Conservation (phyloP, 441 rosid species). For the Jatropha podagrica region DNA sequence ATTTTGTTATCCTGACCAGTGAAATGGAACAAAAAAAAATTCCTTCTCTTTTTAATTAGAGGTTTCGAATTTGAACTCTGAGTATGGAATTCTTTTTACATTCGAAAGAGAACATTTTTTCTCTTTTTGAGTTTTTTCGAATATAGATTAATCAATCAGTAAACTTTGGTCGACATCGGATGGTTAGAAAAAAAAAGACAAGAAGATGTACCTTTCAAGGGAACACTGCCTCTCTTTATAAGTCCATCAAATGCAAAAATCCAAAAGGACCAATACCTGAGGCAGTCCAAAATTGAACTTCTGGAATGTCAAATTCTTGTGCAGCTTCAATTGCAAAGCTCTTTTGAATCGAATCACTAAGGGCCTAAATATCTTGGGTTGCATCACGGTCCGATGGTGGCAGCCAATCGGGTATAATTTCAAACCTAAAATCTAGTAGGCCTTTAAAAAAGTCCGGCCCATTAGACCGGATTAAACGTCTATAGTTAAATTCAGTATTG, state of each 20-base stretch:
- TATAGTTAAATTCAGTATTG: slow-evolving; percentile 15
- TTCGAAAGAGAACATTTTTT: too few relatives aligned
- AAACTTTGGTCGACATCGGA: too few relatives aligned
- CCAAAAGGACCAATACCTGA: slow-evolving; percentile 35
- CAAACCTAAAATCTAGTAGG: slow-evolving; percentile 1
- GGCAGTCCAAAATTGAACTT: slow-evolving; percentile 41
- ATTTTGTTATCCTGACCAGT: too few relatives aligned
- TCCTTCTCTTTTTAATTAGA: too few relatives aligned
- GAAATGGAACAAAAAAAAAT: too few relatives aligned
- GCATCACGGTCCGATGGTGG: slow-evolving; percentile 3
- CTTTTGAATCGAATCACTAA: slow-evolving; percentile 11
- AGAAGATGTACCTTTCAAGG: slow-evolving; percentile 25
- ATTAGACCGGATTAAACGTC: slow-evolving; percentile 3
- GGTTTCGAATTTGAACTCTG: too few relatives aligned
- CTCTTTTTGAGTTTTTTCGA: too few relatives aligned
- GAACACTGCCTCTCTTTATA: slow-evolving; percentile 21
- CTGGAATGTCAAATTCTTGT: slow-evolving; percentile 17
- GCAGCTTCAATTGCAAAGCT: slow-evolving; percentile 30
- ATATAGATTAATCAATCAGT: too few relatives aligned
- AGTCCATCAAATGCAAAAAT: slow-evolving; percentile 28
- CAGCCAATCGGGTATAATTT: neutral
- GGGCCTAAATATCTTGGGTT: slow-evolving; percentile 11
- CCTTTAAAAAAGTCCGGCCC: slow-evolving; percentile 9
- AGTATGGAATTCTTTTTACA: too few relatives aligned
- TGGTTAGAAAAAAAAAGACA: neutral